Conservation (phyloP, 441 rosid genomes). For the Macaranga tanarius region DNA sequence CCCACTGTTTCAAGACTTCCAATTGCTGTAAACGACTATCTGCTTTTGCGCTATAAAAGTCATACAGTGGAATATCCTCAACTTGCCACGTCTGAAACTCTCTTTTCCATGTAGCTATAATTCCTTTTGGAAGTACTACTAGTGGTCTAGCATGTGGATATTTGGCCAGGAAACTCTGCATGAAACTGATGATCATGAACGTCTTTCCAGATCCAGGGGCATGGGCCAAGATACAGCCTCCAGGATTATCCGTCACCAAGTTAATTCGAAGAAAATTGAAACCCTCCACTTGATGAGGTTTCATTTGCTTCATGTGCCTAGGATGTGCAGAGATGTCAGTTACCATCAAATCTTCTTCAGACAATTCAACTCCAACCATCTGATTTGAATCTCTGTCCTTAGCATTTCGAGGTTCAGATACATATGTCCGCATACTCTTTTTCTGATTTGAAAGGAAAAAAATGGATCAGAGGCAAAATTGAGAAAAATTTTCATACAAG, state of each 20-base stretch:
- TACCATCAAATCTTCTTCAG: constrained; percentile 40
- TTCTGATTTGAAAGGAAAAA: constrained; percentile 40
- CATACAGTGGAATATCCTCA: constrained; percentile 63
- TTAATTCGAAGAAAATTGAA: constrained; percentile 73
- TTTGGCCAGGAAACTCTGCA: constrained; percentile 83
- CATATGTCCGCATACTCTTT: constrained; percentile 50
- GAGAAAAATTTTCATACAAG: background rate
- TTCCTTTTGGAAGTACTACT: constrained; percentile 82
- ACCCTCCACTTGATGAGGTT: constrained; percentile 82
- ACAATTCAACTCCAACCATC: constrained; percentile 35
- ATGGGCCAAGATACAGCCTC: constrained; percentile 90
- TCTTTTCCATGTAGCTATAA: constrained; percentile 76
- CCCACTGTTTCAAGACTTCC: constrained; percentile 67
- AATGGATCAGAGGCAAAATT: constrained; percentile 3
- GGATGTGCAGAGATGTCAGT: constrained; percentile 75
- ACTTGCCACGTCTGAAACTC: constrained; percentile 81
- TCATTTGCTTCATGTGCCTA: constrained; percentile 74
- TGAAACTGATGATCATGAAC: constrained; percentile 79
- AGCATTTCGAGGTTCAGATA: constrained; percentile 37
- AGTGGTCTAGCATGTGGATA: constrained; percentile 72
- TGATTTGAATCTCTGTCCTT: constrained; percentile 43
- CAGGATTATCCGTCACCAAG: constrained; percentile 65
- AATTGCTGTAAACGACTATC: constrained; percentile 63
- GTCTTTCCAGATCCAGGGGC: constrained; percentile 99
- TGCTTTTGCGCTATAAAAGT: constrained; percentile 70